Conservation (phyloP, 2,329 filamentous ascomycete genomes). For the Arthrobotrys entomopaga region DNA sequence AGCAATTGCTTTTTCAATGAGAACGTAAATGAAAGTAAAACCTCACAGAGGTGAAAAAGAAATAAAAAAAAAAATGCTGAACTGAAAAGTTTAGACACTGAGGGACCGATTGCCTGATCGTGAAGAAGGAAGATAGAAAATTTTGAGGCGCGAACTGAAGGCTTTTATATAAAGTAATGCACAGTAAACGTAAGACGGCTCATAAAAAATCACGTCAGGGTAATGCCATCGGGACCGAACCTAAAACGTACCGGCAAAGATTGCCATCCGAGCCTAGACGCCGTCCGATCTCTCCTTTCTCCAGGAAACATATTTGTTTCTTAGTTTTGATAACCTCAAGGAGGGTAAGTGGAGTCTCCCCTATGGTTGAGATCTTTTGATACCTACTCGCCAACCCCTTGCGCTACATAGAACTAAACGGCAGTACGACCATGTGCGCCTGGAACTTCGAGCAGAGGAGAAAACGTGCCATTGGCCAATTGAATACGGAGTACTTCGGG, state of each 20-base stretch:
- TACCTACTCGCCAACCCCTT: slow-evolving; percentile 48
- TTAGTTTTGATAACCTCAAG: slow-evolving; percentile 26
- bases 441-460: slow-evolving; percentile 11
- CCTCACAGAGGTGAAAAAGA: slow-evolving; percentile 48
- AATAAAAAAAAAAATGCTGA: slow-evolving; percentile 22
- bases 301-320: neutral
- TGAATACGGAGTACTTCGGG: too few species aligned
- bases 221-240: slow-evolving; percentile 5
- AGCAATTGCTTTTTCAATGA: slow-evolving; percentile 30
- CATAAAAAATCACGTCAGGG: neutral
- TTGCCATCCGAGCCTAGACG: slow-evolving; percentile 21
- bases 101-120: slow-evolving; percentile 54
- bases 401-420: slow-evolving; percentile 33
- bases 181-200: slow-evolving; percentile 7
- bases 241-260: slow-evolving; percentile 19
- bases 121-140: slow-evolving; percentile 37
- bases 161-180: slow-evolving; percentile 32
- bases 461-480: too few species aligned
- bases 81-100: slow-evolving; percentile 32
- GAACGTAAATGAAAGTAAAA: slow-evolving; percentile 43
- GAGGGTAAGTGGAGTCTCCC: slow-evolving; percentile 14
- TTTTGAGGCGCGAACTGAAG: slow-evolving; percentile 21
- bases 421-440: neutral
- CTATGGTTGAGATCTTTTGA: slow-evolving; percentile 39
- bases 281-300: slow-evolving; percentile 29